Evolutionary conservation across 75 land plant species (phyloP).

Genomic region (Cryptomeria japonica): DNA sequence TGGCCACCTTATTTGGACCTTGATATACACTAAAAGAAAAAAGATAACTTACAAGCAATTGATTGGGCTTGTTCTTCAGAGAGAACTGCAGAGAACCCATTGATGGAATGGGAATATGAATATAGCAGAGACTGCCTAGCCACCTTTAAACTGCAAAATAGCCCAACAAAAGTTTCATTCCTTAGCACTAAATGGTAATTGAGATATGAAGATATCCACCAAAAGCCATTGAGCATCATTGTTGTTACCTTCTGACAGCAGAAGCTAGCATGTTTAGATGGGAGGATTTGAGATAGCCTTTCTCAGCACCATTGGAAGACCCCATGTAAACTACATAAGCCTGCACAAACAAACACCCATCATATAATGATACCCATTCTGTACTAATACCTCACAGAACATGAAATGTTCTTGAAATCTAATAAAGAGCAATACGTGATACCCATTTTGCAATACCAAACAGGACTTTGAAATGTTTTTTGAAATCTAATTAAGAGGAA

Average conservation of each 20-base stretch:
- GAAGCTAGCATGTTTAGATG: slow-evolving; percentile 10
- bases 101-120: slow-evolving; percentile 6
- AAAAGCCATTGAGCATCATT: not conserved
- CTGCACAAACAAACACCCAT: not conserved
- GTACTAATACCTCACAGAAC: not conserved
- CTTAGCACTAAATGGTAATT: not conserved
- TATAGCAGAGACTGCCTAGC: not conserved
- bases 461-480: no score
- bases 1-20: not conserved
- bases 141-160: slow-evolving; percentile 4
- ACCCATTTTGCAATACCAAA: not conserved
- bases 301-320: not conserved
- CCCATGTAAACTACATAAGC: slow-evolving; percentile 14
- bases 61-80: slow-evolving; percentile 3
- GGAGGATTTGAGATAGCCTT: slow-evolving; percentile 7
- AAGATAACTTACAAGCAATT: slow-evolving; percentile 6
- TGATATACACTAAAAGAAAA: not conserved
- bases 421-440: not conserved
- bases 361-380: not conserved
- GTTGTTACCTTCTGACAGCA: slow-evolving; percentile 10
- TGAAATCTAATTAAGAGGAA: no score
- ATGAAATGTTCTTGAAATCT: not conserved
- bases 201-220: not conserved
- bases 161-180: not conserved
- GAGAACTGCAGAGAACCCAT: slow-evolving; percentile 12